A percentile compares a stretch with the other conserved stretches of the same genome.
Evolutionary conservation across 371 early-diverging fungal genomes (phyloP).

Genomic region (Mucor indicus): DNA sequence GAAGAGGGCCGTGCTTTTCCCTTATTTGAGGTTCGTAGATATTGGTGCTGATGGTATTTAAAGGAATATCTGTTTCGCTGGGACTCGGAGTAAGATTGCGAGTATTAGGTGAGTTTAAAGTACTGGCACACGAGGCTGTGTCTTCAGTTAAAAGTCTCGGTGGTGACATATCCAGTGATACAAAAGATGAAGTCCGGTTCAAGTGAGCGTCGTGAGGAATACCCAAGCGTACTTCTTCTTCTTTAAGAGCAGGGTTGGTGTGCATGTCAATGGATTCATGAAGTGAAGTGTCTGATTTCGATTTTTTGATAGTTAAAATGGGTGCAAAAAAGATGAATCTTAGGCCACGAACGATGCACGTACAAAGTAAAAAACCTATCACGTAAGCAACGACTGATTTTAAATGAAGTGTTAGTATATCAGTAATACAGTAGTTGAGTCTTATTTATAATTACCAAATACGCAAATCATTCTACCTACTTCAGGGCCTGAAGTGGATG

Average conservation of each 20-base stretch:
- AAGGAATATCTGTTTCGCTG: no score
- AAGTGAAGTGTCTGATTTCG: no score
- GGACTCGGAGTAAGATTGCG: no score
- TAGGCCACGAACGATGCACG: conserved; percentile 12
- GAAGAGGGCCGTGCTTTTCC: conserved; percentile 15
- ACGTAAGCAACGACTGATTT: conserved; percentile 25
- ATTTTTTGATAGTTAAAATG: not conserved
- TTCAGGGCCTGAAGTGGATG: conserved; percentile 21
- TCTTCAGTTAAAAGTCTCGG: not conserved
- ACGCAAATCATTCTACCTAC: conserved; percentile 29
- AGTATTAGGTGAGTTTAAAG: no score
- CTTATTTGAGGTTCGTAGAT: not conserved
- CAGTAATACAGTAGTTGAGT: no score
- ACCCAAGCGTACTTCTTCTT: conserved; percentile 6
- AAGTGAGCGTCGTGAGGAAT: not conserved
- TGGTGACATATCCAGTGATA: not conserved
- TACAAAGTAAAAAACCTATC: conserved; percentile 6
- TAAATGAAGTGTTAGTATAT: not conserved
- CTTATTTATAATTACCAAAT: conserved; percentile 14
- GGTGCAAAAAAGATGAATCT: not conserved
- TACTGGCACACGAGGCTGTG: not conserved
- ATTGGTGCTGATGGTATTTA: not conserved
- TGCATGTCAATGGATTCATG: not conserved
- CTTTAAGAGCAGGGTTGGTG: not conserved
- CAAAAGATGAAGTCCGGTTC: not conserved